Evolutionary conservation across 2,329 filamentous ascomycete genomes (phyloP).

Genomic region (Aspergillus clavatus): DNA sequence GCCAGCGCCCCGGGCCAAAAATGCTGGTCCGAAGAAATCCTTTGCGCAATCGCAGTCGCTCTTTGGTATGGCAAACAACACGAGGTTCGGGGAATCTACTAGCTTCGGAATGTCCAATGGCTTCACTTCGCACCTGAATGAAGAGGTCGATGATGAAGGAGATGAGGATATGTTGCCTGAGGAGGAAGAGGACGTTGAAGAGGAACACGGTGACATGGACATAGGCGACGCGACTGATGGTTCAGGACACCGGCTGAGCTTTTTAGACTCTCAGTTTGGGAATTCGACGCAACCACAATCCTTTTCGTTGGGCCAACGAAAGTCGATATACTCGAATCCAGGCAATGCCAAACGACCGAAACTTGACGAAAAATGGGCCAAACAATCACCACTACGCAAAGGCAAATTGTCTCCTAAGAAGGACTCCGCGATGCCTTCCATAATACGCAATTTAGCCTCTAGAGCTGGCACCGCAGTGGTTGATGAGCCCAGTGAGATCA

Average conservation of each 20-base stretch:
- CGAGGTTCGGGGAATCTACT: constrained; percentile 22
- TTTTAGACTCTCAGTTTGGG: constrained; percentile 30
- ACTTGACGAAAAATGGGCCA: constrained; percentile 37
- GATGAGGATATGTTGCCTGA: constrained; percentile 36
- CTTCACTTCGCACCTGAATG: constrained; percentile 19
- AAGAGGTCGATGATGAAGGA: constrained; percentile 19
- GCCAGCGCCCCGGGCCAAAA: constrained; percentile 25
- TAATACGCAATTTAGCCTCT: constrained; percentile 65
- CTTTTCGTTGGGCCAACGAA: constrained; percentile 21
- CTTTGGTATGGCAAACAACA: constrained; percentile 26
- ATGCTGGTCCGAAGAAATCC: constrained; percentile 18
- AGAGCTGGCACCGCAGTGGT: constrained; percentile 56
- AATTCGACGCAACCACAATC: constrained; percentile 21
- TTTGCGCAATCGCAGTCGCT: constrained; percentile 23
- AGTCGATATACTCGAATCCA: constrained; percentile 41
- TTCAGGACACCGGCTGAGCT: constrained; percentile 21
- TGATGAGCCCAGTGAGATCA: constrained; percentile 64
- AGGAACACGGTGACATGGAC: constrained; percentile 32
- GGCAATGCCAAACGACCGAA: constrained; percentile 40
- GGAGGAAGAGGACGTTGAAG: constrained; percentile 41
- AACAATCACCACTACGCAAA: constrained; percentile 31
- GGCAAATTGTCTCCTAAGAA: constrained; percentile 40
- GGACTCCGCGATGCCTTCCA: constrained; percentile 61
- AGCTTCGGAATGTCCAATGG: constrained; percentile 17
- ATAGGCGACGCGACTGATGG: constrained; percentile 15